These are phyloP conservation scores for Neonectria faginata DNA, from an alignment of 2,329 filamentous ascomycete genomes.

Conservation along the genomic window DNA sequence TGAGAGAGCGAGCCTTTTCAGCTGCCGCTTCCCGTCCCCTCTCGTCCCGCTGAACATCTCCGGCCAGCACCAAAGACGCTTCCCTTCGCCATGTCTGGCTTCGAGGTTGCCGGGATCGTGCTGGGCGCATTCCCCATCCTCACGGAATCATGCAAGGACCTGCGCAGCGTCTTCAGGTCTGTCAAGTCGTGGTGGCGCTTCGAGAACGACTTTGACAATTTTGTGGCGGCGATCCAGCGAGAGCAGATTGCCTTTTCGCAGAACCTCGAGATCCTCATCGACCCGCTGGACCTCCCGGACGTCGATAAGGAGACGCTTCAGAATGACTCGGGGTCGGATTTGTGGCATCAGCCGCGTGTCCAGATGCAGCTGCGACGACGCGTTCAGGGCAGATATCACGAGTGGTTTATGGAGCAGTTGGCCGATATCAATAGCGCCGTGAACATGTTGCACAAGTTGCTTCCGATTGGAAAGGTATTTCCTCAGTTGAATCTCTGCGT, in stretches of 20 bases:
- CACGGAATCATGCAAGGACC: neutral
- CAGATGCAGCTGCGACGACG: conserved; percentile 9
- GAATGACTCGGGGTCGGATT: neutral
- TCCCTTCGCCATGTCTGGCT: conserved; percentile 14
- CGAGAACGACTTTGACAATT: conserved; percentile 20
- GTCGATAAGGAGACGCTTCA: neutral
- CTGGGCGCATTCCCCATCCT: conserved; percentile 16
- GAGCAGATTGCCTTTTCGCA: conserved; percentile 12
- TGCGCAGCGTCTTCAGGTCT: neutral
- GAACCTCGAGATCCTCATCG: conserved; percentile 11
- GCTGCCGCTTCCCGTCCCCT: neutral
- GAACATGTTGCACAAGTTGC: neutral
- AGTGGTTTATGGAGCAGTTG: conserved; percentile 11
- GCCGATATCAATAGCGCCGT: conserved; percentile 11
- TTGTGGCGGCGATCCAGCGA: conserved; percentile 1
- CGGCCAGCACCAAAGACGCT: neutral
- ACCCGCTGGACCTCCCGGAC: neutral
- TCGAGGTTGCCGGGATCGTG: conserved; percentile 22
- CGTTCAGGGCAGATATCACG: conserved; percentile 9
- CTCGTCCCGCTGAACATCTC: neutral
- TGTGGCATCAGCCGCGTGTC: conserved; percentile 5
- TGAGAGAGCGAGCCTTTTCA: neutral
- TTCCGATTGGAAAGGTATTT: neutral
- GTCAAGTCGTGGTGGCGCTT: conserved; percentile 19
- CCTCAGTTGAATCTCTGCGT: neutral